Percentiles rank a stretch among this genome's conserved stretches.
Evolutionary conservation across 2,329 filamentous ascomycete genomes (phyloP).

Genomic region (Xylariaceae sp.): DNA sequence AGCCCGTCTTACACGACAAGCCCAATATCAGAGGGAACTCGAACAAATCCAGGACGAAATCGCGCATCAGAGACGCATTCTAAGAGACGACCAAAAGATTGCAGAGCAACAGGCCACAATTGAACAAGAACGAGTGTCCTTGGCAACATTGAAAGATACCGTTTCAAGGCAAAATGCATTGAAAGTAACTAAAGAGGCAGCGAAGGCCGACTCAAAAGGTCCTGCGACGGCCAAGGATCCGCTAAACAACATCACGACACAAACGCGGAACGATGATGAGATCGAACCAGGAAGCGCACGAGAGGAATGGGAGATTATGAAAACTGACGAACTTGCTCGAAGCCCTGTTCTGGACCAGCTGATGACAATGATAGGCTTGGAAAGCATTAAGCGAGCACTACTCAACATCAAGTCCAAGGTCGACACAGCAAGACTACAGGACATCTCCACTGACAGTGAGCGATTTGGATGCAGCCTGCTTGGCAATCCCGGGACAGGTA

Average conservation of each 20-base stretch:
- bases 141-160: not conserved
- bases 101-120: not conserved
- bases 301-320: conserved; percentile 51
- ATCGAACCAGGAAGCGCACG: not conserved
- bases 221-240: not conserved
- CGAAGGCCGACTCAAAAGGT: not conserved
- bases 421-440: conserved; percentile 49
- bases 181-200: not conserved
- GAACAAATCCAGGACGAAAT: not conserved
- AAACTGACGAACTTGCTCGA: conserved; percentile 36
- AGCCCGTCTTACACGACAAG: not conserved
- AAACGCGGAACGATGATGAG: not conserved
- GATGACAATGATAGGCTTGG: conserved; percentile 58
- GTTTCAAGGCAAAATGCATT: not conserved
- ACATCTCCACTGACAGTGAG: conserved; percentile 45
- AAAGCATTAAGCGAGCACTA: conserved; percentile 55
- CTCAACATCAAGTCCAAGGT: conserved; percentile 53
- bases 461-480: conserved; percentile 44
- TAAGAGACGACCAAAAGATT: not conserved
- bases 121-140: not conserved
- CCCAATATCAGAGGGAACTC: not conserved
- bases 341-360: conserved; percentile 51
- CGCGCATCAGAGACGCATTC: not conserved
- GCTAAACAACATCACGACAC: not conserved
- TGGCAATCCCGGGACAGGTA: conserved; percentile 62